Percentiles rank a stretch among this genome's conserved stretches.
Conservation (phyloP, 768 basidiomycete species). For the Sporobolomyces phaffii region DNA sequence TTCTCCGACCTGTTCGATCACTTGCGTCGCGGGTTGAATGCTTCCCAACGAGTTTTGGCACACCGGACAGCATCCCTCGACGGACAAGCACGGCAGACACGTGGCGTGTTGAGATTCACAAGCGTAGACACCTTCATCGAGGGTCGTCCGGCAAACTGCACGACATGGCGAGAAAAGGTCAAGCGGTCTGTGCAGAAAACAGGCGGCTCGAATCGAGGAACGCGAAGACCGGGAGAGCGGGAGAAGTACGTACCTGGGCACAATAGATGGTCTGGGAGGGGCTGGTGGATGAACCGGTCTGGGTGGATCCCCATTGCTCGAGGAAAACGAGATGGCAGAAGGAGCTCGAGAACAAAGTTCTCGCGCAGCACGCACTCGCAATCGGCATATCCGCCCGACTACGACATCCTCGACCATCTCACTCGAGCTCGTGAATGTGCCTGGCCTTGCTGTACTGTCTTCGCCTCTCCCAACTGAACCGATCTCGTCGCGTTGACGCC, state of each 20-base stretch:
- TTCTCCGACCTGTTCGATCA: background rate
- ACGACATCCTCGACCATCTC: too few species aligned
- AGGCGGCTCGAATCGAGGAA: too few species aligned
- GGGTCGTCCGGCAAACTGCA: background rate
- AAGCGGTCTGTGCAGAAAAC: too few species aligned
- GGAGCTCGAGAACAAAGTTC: background rate
- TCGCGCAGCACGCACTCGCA: background rate
- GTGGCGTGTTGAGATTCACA: background rate
- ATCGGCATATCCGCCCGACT: background rate
- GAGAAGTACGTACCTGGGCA: background rate
- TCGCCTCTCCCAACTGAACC: too few species aligned
- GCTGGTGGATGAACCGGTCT: background rate
- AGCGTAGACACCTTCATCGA: background rate
- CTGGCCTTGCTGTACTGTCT: too few species aligned
- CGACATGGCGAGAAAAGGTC: background rate
- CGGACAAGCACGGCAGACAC: background rate
- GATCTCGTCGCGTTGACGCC: too few species aligned
- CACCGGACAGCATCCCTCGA: background rate
- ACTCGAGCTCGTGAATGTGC: too few species aligned
- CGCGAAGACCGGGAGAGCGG: too few species aligned
- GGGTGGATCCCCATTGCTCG: slow-evolving; percentile 2
- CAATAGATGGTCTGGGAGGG: background rate
- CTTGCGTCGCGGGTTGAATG: background rate
- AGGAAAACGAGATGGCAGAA: background rate
- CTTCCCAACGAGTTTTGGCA: background rate